phyloP scores from a whole-genome alignment of 2,329 filamentous ascomycete genomes.

The Aspergillus candidus region DNA sequence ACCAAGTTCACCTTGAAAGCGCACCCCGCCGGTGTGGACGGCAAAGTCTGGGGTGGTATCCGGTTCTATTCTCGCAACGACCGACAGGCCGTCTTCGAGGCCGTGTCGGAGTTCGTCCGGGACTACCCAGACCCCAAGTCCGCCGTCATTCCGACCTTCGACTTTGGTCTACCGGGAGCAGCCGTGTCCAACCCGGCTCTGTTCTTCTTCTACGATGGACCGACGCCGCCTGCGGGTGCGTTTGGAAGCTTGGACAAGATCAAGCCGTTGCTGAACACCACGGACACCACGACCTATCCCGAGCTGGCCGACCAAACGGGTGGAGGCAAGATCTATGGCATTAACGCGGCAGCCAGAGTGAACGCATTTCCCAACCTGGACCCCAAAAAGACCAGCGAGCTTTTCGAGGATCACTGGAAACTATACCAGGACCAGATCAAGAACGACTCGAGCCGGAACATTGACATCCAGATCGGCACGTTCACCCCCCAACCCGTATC shows the following conservation, averaged over 20 bases:
- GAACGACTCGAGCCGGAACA: background rate
- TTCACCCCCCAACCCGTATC: slow-evolving; percentile 8
- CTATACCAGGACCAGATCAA: slow-evolving; percentile 5
- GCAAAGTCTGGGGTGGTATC: slow-evolving; percentile 6
- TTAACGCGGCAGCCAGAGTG: slow-evolving; percentile 6
- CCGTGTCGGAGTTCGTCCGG: slow-evolving; percentile 1
- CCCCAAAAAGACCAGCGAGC: background rate
- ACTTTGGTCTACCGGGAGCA: slow-evolving; percentile 4
- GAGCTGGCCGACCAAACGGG: slow-evolving; percentile 5
- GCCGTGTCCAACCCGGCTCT: slow-evolving; percentile 5
- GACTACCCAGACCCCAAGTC: slow-evolving; percentile 9
- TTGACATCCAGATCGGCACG: slow-evolving; percentile 5
- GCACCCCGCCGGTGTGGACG: slow-evolving; percentile 4
- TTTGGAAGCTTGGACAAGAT: slow-evolving; percentile 7
- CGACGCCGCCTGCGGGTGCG: slow-evolving; percentile 1
- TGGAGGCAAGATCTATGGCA: slow-evolving; percentile 8
- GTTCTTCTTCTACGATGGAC: slow-evolving; percentile 10
- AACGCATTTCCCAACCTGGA: slow-evolving; percentile 8
- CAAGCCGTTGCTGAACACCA: slow-evolving; percentile 4
- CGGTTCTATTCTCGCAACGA: slow-evolving; percentile 1
- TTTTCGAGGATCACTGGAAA: slow-evolving; percentile 4
- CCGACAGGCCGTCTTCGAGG: slow-evolving; percentile 4
- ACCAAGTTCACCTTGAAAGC: slow-evolving; percentile 10
- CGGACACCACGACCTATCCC: slow-evolving; percentile 2
- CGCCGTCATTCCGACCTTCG: slow-evolving; percentile 8